phyloP scores from a whole-genome alignment of 768 basidiomycete species.

The Sporobolomyces phaffii region DNA sequence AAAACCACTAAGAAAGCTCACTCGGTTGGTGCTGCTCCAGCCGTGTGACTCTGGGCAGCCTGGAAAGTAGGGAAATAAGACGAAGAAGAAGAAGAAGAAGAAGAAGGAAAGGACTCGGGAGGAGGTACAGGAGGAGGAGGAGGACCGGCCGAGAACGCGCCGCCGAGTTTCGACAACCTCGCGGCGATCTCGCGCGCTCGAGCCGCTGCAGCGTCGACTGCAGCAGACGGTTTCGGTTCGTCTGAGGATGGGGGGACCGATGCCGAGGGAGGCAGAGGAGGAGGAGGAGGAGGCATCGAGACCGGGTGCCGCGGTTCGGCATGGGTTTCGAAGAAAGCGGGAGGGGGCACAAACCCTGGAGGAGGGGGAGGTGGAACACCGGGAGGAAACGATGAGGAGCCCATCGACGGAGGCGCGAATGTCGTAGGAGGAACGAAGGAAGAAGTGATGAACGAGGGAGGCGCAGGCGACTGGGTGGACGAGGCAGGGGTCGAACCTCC shows the following conservation, averaged over 20 bases:
- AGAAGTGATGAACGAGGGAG: neutral
- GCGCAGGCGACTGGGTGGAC: neutral
- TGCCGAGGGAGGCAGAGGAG: neutral
- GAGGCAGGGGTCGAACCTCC: neutral
- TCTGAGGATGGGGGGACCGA: neutral
- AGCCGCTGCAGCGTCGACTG: conserved; percentile 30
- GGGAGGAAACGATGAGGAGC: neutral
- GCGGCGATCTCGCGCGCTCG: conserved; percentile 36
- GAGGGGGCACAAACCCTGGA: conserved; percentile 22
- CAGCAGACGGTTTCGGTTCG: neutral
- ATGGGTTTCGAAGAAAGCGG: neutral
- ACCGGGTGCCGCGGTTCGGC: no score
- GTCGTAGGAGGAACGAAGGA: neutral
- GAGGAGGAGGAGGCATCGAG: neutral
- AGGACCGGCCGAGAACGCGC: conserved; percentile 10
- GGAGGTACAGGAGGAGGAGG: neutral
- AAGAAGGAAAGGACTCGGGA: neutral
- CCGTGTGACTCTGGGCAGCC: neutral
- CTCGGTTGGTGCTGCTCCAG: neutral
- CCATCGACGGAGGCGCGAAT: neutral
- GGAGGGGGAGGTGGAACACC: conserved; percentile 18
- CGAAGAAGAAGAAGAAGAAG: neutral
- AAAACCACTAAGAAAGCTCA: no score
- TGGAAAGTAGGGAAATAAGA: neutral
- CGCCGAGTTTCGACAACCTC: conserved; percentile 32